phyloP scores from a whole-genome alignment of 352 stramenopile genomes.

The Pythium angustatum region DNA sequence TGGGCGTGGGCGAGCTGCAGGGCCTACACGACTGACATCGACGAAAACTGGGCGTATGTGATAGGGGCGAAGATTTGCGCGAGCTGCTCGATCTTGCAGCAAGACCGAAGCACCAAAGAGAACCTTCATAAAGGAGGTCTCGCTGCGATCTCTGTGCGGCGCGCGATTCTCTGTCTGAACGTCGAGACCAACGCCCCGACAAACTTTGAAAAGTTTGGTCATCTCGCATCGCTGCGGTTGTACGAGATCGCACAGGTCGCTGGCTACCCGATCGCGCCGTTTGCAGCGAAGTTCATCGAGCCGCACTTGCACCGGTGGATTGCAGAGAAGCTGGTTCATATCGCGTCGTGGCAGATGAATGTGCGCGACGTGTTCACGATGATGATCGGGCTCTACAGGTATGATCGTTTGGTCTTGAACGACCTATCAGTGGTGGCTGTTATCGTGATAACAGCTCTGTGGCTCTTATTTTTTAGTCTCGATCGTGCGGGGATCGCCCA shows the following conservation, averaged over 20 bases:
- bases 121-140: constrained; percentile 64
- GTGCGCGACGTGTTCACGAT: constrained; percentile 79
- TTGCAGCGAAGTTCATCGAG: constrained; percentile 77
- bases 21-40: background rate
- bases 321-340: constrained; percentile 59
- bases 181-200: constrained; percentile 58
- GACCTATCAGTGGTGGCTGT: no score
- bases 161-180: constrained; percentile 72
- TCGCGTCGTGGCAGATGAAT: constrained; percentile 48
- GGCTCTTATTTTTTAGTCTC: constrained; percentile 34
- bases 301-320: constrained; percentile 72
- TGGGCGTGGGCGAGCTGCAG: background rate
- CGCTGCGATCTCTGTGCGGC: constrained; percentile 53
- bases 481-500: constrained; percentile 67
- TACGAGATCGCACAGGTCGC: constrained; percentile 77
- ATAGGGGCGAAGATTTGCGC: constrained; percentile 65
- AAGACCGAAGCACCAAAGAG: constrained; percentile 68
- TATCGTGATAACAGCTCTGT: no score
- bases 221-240: constrained; percentile 69
- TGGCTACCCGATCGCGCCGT: constrained; percentile 79
- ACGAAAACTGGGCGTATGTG: background rate
- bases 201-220: constrained; percentile 82
- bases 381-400: constrained; percentile 80
- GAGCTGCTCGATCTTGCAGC: constrained; percentile 71
- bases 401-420: no score